A percentile compares a stretch with the other conserved stretches of the same genome.
Evolutionary conservation across 169 alveolate species (phyloP).

Genomic region (Theileria parva): DNA sequence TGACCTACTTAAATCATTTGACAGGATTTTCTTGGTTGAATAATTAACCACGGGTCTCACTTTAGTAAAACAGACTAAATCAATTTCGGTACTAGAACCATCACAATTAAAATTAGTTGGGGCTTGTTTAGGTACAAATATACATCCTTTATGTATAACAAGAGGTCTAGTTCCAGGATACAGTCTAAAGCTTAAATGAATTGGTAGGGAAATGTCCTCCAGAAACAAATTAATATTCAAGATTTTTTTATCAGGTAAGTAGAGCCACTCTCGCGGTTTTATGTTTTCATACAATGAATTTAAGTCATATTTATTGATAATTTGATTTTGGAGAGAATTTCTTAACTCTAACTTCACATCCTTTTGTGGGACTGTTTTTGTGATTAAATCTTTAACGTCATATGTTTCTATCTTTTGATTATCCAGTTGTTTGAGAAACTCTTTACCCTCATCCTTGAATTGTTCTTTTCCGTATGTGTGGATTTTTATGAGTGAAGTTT

Average conservation of each 20-base stretch:
- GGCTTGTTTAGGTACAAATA: neutral
- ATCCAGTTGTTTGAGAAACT: neutral
- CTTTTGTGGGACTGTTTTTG: neutral
- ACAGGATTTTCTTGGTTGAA: neutral
- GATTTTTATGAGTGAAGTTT: neutral
- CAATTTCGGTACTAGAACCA: neutral
- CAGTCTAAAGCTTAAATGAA: slow-evolving; percentile 12
- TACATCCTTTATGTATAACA: neutral
- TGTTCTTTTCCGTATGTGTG: neutral
- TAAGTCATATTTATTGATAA: neutral
- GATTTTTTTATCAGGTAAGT: slow-evolving; percentile 20
- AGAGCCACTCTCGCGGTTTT: slow-evolving; percentile 36
- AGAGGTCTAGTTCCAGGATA: slow-evolving; percentile 39
- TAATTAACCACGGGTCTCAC: neutral
- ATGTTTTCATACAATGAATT: neutral
- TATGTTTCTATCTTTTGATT: neutral
- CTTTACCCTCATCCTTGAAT: neutral
- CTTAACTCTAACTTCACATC: neutral
- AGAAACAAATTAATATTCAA: slow-evolving; percentile 4
- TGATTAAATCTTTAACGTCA: neutral
- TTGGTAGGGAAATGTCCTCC: neutral
- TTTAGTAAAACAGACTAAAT: neutral
- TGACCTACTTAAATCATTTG: neutral
- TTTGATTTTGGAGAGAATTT: neutral
- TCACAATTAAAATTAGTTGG: neutral